A percentile compares a stretch with the other conserved stretches of the same genome.
phyloP scores from a whole-genome alignment of 345 rosid genomes.

The Eutrema japonicum region DNA sequence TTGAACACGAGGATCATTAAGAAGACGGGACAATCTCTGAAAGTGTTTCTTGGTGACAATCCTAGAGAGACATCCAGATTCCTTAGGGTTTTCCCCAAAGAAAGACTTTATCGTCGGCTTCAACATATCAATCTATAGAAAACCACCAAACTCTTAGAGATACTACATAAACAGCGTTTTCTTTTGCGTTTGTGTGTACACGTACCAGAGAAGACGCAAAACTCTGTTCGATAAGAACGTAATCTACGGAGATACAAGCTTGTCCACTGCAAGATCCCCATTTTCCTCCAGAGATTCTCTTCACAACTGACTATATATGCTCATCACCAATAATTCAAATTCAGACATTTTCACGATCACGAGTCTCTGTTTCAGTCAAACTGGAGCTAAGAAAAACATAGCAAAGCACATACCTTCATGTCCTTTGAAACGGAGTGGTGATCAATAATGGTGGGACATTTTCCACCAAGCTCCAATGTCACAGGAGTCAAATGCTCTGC shows the following conservation, averaged over 20 bases:
- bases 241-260: conserved; percentile 77
- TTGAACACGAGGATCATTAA: conserved; percentile 63
- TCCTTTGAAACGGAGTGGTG: conserved; percentile 51
- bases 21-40: conserved; percentile 55
- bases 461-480: conserved; percentile 88
- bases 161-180: not conserved
- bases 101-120: conserved; percentile 53
- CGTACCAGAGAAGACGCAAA: conserved; percentile 62
- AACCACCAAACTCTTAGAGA: conserved; percentile 26
- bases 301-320: conserved; percentile 44
- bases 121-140: conserved; percentile 64
- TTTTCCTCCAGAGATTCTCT: conserved; percentile 80
- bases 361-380: conserved; percentile 12
- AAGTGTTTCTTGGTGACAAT: conserved; percentile 60
- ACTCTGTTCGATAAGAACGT: conserved; percentile 67
- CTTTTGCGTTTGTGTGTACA: not conserved
- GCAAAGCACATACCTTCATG: conserved; percentile 50
- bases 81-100: conserved; percentile 63
- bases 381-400: conserved; percentile 19
- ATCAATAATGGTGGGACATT: conserved; percentile 76
- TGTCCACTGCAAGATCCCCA: conserved; percentile 88
- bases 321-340: conserved; percentile 41
- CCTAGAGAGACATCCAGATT: conserved; percentile 57
- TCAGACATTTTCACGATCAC: conserved; percentile 6
- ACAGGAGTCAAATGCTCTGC: conserved; percentile 86